These are phyloP conservation scores for Cairneyella variabilis DNA, from an alignment of 495 filamentous ascomycete species.

Conservation along the genomic window DNA sequence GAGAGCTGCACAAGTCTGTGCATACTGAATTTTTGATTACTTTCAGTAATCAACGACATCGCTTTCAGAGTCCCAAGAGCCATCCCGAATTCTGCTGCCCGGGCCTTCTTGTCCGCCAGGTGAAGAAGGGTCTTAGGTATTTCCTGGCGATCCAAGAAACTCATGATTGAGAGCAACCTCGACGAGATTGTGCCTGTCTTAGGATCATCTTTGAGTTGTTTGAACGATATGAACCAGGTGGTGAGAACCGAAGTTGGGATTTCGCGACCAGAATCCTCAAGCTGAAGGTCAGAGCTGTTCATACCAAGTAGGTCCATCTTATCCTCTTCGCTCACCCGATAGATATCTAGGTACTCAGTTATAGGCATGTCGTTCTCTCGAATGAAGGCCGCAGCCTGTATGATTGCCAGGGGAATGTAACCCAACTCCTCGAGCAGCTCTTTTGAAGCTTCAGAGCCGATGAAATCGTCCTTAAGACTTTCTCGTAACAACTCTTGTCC, in stretches of 20 bases:
- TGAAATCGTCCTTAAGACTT: background rate
- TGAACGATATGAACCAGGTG: conserved; percentile 47
- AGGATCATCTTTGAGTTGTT: conserved; percentile 34
- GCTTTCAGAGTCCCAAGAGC: conserved; percentile 13
- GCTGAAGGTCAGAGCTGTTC: conserved; percentile 38
- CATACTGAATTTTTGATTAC: no score
- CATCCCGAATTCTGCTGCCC: conserved; percentile 15
- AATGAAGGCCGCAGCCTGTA: conserved; percentile 23
- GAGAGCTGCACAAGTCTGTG: conserved; percentile 28
- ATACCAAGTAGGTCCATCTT: conserved; percentile 32
- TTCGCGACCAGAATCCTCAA: conserved; percentile 32
- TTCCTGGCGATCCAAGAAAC: conserved; percentile 36
- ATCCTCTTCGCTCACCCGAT: conserved; percentile 30
- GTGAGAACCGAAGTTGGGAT: conserved; percentile 35
- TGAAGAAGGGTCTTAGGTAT: conserved; percentile 36
- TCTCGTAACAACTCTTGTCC: conserved; percentile 23
- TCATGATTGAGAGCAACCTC: conserved; percentile 41
- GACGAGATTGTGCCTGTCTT: conserved; percentile 36
- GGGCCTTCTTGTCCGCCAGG: background rate
- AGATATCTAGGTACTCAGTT: conserved; percentile 33
- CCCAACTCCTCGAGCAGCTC: conserved; percentile 15
- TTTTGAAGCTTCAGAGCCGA: no score
- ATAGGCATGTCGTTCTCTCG: conserved; percentile 18
- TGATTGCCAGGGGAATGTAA: conserved; percentile 20
- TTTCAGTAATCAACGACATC: conserved; percentile 22